Base-by-base conservation (phyloP, 208 protist species). In the Leishmania lainsoni region DNA sequence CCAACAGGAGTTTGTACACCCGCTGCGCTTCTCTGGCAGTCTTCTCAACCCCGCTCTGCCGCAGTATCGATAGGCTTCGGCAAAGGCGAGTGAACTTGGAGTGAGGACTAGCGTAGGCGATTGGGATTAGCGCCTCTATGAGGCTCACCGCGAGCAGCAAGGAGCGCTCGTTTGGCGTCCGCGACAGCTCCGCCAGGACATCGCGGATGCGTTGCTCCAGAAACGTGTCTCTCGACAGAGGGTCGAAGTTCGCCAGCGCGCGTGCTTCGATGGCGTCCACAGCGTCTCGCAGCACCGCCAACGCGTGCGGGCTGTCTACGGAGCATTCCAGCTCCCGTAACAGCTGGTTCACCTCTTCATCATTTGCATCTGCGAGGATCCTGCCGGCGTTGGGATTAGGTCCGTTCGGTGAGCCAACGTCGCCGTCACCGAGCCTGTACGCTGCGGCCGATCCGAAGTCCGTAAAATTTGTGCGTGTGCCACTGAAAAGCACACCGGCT, bases 131-230 rank as follows among this genome's bases (percentile, higher is more conserved):
- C 29, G 88, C 88, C 78, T 97, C 91, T 78, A 98, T 94, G 48
- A 98, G 89, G 61, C 89, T 85, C 45, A 92, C 85, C 1, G 93
- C 92, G 35, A 96, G 76, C 59, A 93, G 52, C 20, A 94, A 82
- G 9, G 86, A 86, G 17, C 85, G 83, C 79, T 89, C 86, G 77
- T 91, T 91, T 9, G 83, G 77, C 10, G 91, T 88, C 29, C 85
- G 86, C 6, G 89, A 90, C 4, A 98, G 86, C 74, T 97, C 91
- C 2, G 81, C 86, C 71, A 98, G 83, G 2, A 94, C 87, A 80
- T 95, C 91, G 39, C 95, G 93, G 59, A 98, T 93, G 61, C 91
- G 89, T 74, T 93, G 88, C 87, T 98, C 93, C 12, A 98, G 78
- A 77, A 96, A 97, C 6, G 89, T 52, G 77, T 98, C 95, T 45